Base-by-base conservation (phyloP, 768 basidiomycete species). In the Mycena pura region DNA sequence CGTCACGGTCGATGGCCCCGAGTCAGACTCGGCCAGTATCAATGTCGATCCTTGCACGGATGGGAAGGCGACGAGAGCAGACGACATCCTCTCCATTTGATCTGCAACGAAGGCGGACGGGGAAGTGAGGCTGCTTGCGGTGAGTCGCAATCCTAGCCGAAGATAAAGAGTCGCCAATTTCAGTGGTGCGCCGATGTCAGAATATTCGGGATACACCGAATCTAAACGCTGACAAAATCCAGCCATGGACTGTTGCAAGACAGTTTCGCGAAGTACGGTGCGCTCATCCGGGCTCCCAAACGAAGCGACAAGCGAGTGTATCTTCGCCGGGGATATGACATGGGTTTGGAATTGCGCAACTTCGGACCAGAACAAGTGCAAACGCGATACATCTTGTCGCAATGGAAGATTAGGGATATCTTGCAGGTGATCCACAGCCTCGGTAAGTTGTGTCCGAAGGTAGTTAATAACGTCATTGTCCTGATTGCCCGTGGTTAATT, bases 151-250 rank as follows among this genome's bases (percentile, higher is more conserved):
- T 17, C 96, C 96, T 27, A 96, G 76, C 49, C 86, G 86, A 61
- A 92, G 74, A 46, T 87, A 81, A 5, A 83, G 80, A 15, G 93
- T 77, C 2, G 90, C 88, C 31, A 89, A 76, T 57, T 84, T 84
- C 19, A 98, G 76, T 1, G 92, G 87, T 32, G 76, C 71, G 40
- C 79, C 82, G 56, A 99, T 80, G 73, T 99, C 96, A 25, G 74
- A 72, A 64, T 88, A 90, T 31, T 91, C 87, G 0, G 79, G 70
- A 72, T 96, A 97, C 22, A 82, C 83, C 2, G 78, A 74, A 46
- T 84, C 80, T 56, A 97, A 75, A 10, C 96, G 86, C 47, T 87
- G 90, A 34, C 81, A 76, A 70, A 99, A 96, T 7, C 91, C 89
- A 2, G 83, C 76, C 44, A 96, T 84, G 3, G 93, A 91, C 40